phyloP scores from a whole-genome alignment of 1,284 basidiomycete genomes.

The Coriolopsis trogii region DNA sequence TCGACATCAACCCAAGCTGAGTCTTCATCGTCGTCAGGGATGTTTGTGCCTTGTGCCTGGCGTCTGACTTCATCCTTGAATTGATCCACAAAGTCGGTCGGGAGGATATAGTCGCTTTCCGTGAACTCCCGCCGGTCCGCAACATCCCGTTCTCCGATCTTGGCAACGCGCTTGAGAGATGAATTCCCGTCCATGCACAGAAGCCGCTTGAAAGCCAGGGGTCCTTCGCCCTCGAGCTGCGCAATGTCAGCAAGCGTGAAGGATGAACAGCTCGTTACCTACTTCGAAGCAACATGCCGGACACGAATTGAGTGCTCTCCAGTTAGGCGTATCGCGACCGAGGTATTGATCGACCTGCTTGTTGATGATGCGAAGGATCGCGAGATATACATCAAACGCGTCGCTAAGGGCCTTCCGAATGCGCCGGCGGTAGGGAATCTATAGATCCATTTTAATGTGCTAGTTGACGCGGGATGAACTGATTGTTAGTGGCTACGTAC shows the following conservation, averaged over 20 bases:
- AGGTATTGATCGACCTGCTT: slow-evolving; percentile 23
- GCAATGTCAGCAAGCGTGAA: too few species aligned
- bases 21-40: too few species aligned
- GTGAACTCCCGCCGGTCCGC: slow-evolving; percentile 21
- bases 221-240: not conserved
- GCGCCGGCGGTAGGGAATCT: slow-evolving; percentile 12
- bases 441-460: not conserved
- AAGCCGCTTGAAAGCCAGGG: not conserved
- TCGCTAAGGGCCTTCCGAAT: slow-evolving; percentile 22
- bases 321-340: slow-evolving; percentile 25
- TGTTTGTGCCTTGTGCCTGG: too few species aligned
- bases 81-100: slow-evolving; percentile 27
- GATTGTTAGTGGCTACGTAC: too few species aligned
- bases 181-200: slow-evolving; percentile 1
- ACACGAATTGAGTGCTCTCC: slow-evolving; percentile 33
- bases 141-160: slow-evolving; percentile 1
- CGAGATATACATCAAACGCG: slow-evolving; percentile 35
- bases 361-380: slow-evolving; percentile 21
- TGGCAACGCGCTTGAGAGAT: slow-evolving; percentile 33
- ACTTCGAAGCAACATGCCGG: slow-evolving; percentile 34
- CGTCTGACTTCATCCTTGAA: too few species aligned
- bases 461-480: not conserved
- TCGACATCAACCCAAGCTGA: too few species aligned
- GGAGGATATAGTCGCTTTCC: slow-evolving; percentile 27
- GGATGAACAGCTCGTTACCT: slow-evolving; percentile 4